Base-by-base conservation (phyloP, 176 grass and related monocot genomes). In the Bolboschoenus planiculmis region DNA sequence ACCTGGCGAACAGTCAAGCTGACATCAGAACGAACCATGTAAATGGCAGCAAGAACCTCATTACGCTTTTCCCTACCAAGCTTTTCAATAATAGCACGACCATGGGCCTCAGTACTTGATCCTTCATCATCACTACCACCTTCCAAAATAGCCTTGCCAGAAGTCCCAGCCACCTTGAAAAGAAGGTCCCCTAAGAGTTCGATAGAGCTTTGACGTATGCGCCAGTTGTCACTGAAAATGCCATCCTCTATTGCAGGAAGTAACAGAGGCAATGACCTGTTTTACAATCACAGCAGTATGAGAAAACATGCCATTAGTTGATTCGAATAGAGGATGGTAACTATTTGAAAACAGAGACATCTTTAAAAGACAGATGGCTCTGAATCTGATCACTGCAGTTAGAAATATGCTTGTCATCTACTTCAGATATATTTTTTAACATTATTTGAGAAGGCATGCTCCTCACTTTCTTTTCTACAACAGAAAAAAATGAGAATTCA, bases 111-210 rank as follows among this genome's bases (percentile, higher is more conserved):
- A 60, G 95, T 98, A 87, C 95, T 98, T 48, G 95, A 92, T 86
- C 95, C 92, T 95, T 98, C 95, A 83, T 98, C 95, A 77, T 98
- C 95, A 23, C 95, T 98, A 58, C 95, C 95, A 79, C 95, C 95
- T 81, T 98, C 95, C 85, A 98, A 88, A 71, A 93, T 92, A 82
- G 95, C 95, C 79, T 98, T 98, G 56, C 92, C 95, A 84, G 95
- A 95, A 55, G 95, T 98, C 84, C 95, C 95, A 82, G 95, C 95
- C 15, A 98, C 95, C 92, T 98, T 98, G 76, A 98, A 98, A 76
- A 98, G 90, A 74, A 98, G 90, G 88, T 98, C 92, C 20, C 95
- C 95, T 83, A 98, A 83, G 83, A 98, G 90, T 87, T 98, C 95
- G 82, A 98, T 89, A 70, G 95, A 98, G 89, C 92, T 93, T 83